Evolutionary conservation across 2,329 filamentous ascomycete species (phyloP).

Genomic region (Pseudocercospora crystallina): DNA sequence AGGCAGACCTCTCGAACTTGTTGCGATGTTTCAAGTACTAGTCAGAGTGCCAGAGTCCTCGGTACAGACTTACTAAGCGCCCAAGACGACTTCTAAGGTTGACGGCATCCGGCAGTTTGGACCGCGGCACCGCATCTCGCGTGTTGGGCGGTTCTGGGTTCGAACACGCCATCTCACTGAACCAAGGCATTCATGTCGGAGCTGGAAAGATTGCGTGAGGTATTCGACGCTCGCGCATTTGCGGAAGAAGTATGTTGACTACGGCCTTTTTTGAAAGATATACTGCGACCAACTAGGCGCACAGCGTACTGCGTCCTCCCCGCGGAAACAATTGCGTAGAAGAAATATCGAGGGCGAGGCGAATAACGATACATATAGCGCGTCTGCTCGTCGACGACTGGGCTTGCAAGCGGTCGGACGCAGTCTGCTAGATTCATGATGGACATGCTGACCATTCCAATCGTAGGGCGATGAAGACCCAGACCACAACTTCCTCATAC

Average conservation of each 20-base stretch:
- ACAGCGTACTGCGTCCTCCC: background rate
- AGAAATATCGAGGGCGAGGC: background rate
- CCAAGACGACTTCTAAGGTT: too few species aligned
- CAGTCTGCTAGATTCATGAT: background rate
- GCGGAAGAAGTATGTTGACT: slow-evolving; percentile 12
- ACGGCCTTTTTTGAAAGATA: background rate
- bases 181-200: slow-evolving; percentile 2
- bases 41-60: too few species aligned
- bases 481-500: slow-evolving; percentile 20
- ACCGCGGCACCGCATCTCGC: too few species aligned
- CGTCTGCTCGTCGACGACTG: too few species aligned
- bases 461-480: slow-evolving; percentile 11
- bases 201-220: slow-evolving; percentile 13
- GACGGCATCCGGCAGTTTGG: too few species aligned
- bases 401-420: background rate
- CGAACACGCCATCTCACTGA: too few species aligned
- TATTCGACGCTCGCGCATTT: slow-evolving; percentile 16
- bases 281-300: background rate
- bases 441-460: background rate
- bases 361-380: too few species aligned
- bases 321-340: background rate
- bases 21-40: too few species aligned
- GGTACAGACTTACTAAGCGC: too few species aligned
- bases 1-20: too few species aligned
- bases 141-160: too few species aligned